Percentiles rank a stretch among this genome's conserved stretches.
Evolutionary conservation across 164 flowering plant genomes (phyloP).

Genomic region (Chloranthus sessilifolius): DNA sequence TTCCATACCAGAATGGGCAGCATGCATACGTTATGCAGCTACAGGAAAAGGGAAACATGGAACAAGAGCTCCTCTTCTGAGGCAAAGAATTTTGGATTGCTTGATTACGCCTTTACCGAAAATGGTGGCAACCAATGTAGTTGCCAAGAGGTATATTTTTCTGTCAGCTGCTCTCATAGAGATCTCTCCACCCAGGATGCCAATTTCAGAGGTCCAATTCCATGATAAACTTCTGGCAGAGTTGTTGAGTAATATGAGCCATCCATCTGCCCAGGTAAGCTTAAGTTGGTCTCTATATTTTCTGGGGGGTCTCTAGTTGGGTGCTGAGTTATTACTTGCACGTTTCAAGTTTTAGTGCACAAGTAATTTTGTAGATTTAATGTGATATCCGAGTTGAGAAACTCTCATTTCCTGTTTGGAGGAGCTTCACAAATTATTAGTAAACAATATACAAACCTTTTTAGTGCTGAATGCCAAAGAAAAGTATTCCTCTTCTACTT

Average conservation of each 20-base stretch:
- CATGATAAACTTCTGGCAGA: slow-evolving; percentile 65
- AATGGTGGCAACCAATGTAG: slow-evolving; percentile 61
- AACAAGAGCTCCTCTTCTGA: slow-evolving; percentile 64
- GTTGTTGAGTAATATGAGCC: slow-evolving; percentile 75
- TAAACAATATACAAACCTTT: too few relatives aligned
- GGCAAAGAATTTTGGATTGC: slow-evolving; percentile 72
- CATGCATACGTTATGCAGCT: slow-evolving; percentile 94
- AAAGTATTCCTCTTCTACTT: too few relatives aligned
- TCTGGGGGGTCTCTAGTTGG: too few relatives aligned
- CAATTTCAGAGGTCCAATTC: slow-evolving; percentile 49
- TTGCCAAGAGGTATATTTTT: slow-evolving; percentile 85
- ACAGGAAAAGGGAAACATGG: slow-evolving; percentile 96
- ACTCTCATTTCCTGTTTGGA: too few relatives aligned
- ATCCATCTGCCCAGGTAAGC: slow-evolving; percentile 93
- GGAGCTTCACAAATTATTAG: too few relatives aligned
- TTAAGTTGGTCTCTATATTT: slow-evolving; percentile 1
- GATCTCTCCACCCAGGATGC: slow-evolving; percentile 74
- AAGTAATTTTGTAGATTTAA: too few relatives aligned
- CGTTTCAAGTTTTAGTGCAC: too few relatives aligned
- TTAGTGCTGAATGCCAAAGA: too few relatives aligned
- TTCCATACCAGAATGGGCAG: slow-evolving; percentile 96
- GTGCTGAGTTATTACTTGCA: too few relatives aligned
- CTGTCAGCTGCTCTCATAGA: slow-evolving; percentile 86
- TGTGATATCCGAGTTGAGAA: too few relatives aligned
- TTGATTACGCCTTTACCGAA: slow-evolving; percentile 69